Conservation (phyloP, 805 yeast genomes). For the Teunomyces cretensis region DNA sequence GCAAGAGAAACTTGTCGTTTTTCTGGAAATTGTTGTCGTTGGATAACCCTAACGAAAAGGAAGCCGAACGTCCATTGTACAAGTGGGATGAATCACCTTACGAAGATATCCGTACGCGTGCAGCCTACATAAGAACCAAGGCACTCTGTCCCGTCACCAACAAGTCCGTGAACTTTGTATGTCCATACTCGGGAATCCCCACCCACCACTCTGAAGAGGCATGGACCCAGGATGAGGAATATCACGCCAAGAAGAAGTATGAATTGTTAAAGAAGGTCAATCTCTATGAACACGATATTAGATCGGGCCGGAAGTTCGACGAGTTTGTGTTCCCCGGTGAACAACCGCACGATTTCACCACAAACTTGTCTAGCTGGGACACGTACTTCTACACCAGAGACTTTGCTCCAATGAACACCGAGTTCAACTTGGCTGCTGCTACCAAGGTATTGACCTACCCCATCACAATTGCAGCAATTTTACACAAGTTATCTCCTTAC, state of each 20-base stretch:
- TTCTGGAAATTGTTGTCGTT: slow-evolving; percentile 38
- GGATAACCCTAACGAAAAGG: slow-evolving; percentile 27
- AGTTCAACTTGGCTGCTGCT: slow-evolving; percentile 91
- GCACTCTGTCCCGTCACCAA: slow-evolving; percentile 91
- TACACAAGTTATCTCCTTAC: slow-evolving; percentile 87
- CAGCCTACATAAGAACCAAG: slow-evolving; percentile 82
- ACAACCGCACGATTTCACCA: slow-evolving; percentile 70
- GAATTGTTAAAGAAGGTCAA: slow-evolving; percentile 83
- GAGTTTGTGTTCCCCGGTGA: slow-evolving; percentile 90
- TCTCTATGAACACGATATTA: slow-evolving; percentile 89
- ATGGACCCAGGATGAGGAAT: slow-evolving; percentile 77
- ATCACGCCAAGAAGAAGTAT: slow-evolving; percentile 66
- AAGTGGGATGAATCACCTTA: slow-evolving; percentile 93
- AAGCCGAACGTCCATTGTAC: slow-evolving; percentile 37
- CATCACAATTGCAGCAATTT: slow-evolving; percentile 76
- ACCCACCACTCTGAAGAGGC: slow-evolving; percentile 91
- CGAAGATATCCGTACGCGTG: slow-evolving; percentile 83
- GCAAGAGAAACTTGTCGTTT: slow-evolving; percentile 31
- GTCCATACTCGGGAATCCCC: slow-evolving; percentile 95
- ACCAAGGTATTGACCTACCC: slow-evolving; percentile 95
- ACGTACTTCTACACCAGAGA: slow-evolving; percentile 88
- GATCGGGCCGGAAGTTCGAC: slow-evolving; percentile 92
- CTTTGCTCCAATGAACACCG: slow-evolving; percentile 95
- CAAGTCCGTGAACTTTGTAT: slow-evolving; percentile 75
- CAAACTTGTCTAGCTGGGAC: slow-evolving; percentile 88